A percentile compares a stretch with the other conserved stretches of the same genome.
Evolutionary conservation across 1,284 basidiomycete species (phyloP).

Genomic region (Phellopilus nigrolimitatus): DNA sequence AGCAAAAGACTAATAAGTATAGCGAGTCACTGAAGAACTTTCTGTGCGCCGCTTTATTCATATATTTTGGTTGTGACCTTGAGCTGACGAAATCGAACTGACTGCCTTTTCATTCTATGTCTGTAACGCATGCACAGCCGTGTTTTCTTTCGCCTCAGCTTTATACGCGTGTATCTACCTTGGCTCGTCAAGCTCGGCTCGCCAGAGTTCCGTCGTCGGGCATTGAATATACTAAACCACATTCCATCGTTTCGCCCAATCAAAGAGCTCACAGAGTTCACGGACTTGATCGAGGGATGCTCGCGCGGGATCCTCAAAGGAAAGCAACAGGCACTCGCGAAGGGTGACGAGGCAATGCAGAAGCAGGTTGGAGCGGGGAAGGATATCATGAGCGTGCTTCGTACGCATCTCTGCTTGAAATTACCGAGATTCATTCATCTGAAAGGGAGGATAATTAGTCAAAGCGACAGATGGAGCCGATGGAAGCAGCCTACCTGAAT

Average conservation of each 20-base stretch:
- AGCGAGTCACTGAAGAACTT: no score
- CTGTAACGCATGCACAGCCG: background rate
- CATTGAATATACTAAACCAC: no score
- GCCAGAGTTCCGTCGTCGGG: no score
- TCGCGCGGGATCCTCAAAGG: conserved; percentile 4
- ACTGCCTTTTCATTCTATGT: background rate
- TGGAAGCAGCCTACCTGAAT: background rate
- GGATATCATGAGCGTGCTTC: no score
- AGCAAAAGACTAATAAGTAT: no score
- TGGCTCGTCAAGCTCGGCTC: no score
- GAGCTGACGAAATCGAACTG: background rate
- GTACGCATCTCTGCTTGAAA: no score
- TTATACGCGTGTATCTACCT: no score
- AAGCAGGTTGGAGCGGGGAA: no score
- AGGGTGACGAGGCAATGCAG: no score
- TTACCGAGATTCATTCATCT: conserved; percentile 25
- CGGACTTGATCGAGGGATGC: conserved; percentile 12
- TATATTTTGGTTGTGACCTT: background rate
- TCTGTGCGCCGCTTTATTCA: conserved; percentile 12
- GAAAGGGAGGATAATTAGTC: conserved; percentile 35
- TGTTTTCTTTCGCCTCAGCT: background rate
- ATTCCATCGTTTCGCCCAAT: no score
- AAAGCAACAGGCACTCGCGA: conserved; percentile 27
- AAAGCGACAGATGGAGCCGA: conserved; percentile 34
- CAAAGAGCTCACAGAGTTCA: background rate